phyloP scores from a whole-genome alignment of 176 grass and related monocot species.

The Oropetium thomaeum region DNA sequence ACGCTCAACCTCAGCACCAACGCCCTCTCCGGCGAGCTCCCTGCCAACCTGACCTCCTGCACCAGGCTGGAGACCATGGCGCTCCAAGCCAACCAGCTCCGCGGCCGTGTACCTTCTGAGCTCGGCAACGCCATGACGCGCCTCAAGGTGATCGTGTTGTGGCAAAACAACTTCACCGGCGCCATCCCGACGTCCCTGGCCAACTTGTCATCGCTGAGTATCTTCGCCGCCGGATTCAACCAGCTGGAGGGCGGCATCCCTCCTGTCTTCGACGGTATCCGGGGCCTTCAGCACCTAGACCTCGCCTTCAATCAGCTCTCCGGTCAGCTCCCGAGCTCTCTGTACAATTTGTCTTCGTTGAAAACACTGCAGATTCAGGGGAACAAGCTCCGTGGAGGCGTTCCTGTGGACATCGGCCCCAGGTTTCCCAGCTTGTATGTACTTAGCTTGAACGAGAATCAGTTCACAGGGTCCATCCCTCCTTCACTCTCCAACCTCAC shows the following conservation, averaged over 20 bases:
- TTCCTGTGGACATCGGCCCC: background rate
- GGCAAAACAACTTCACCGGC: background rate
- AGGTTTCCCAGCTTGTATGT: background rate
- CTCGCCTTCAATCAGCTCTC: background rate
- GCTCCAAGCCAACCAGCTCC: background rate
- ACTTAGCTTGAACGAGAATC: background rate
- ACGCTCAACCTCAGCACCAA: background rate
- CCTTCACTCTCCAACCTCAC: background rate
- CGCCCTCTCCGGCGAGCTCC: background rate
- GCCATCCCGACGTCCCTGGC: background rate
- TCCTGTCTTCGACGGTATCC: background rate
- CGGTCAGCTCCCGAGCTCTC: background rate
- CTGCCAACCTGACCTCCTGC: constrained; percentile 1
- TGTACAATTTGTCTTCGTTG: background rate
- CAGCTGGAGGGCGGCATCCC: background rate
- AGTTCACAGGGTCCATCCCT: background rate
- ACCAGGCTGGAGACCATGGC: background rate
- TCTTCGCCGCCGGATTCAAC: background rate
- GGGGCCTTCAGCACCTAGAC: background rate
- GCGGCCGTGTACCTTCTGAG: background rate
- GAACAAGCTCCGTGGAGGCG: background rate
- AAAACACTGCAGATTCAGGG: background rate
- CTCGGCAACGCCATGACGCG: background rate
- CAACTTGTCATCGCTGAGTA: background rate
- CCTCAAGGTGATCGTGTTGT: background rate